Conservation (phyloP, 2,329 filamentous ascomycete species). For the Ceratocystiopsis brevicomis region DNA sequence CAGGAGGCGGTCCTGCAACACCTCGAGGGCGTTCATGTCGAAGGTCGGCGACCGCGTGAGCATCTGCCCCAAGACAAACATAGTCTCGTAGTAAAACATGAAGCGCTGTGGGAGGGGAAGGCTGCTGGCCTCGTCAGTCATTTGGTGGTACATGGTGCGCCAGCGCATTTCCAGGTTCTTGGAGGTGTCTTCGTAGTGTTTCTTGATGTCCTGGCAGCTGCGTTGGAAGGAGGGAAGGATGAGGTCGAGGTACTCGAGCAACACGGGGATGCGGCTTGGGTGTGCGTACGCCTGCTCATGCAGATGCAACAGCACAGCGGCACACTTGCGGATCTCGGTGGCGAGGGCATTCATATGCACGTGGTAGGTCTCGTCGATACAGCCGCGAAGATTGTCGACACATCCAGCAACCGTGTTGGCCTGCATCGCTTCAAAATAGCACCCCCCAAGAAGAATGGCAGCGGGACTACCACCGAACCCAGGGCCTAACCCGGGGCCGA, state of each 20-base stretch:
- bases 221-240: slow-evolving; percentile 35
- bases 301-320: slow-evolving; percentile 31
- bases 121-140: slow-evolving; percentile 31
- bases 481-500: neutral
- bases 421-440: slow-evolving; percentile 33
- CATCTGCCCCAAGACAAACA: slow-evolving; percentile 29
- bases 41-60: slow-evolving; percentile 33
- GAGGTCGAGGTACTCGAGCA: slow-evolving; percentile 36
- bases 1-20: slow-evolving; percentile 27
- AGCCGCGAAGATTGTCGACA: slow-evolving; percentile 29
- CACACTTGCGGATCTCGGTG: slow-evolving; percentile 25
- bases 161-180: slow-evolving; percentile 31
- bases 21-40: slow-evolving; percentile 35
- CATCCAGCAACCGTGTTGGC: slow-evolving; percentile 27
- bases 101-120: slow-evolving; percentile 34
- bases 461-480: neutral
- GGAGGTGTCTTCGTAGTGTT: slow-evolving; percentile 30
- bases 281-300: slow-evolving; percentile 35
- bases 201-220: slow-evolving; percentile 33
- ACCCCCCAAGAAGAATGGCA: slow-evolving; percentile 27
- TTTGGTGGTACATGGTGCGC: slow-evolving; percentile 37
- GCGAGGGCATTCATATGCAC: slow-evolving; percentile 28
- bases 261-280: slow-evolving; percentile 26
- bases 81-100: slow-evolving; percentile 34
- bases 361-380: slow-evolving; percentile 24